These are phyloP conservation scores for Cubamyces sp. DNA, from an alignment of 768 basidiomycete species.

Conservation along the genomic window DNA sequence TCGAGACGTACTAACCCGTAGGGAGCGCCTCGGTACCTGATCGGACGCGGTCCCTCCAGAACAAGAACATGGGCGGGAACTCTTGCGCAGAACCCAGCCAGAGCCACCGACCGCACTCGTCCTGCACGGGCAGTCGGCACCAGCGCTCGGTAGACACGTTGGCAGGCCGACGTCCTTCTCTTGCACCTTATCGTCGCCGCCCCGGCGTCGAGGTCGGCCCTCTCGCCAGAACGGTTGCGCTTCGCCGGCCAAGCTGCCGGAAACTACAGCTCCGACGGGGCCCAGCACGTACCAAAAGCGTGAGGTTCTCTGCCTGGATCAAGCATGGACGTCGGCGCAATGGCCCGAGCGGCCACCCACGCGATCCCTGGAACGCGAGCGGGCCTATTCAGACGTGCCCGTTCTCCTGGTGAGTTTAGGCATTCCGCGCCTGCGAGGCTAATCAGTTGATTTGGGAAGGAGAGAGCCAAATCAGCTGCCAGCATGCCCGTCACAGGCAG, in stretches of 20 bases:
- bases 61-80: too few species aligned
- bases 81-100: not conserved
- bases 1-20: constrained; percentile 1
- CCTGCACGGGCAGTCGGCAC: not conserved
- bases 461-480: not conserved
- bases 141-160: too few species aligned
- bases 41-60: constrained; percentile 4
- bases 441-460: not conserved
- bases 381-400: constrained; percentile 2
- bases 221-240: not conserved
- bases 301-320: constrained; percentile 1
- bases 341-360: not conserved
- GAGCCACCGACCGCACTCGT: not conserved
- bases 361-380: not conserved
- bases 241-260: constrained; percentile 13
- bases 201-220: not conserved
- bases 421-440: constrained; percentile 14
- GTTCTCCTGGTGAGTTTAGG: constrained; percentile 16
- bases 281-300: not conserved
- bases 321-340: constrained; percentile 1
- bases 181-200: constrained; percentile 4
- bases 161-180: not conserved
- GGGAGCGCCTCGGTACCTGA: constrained; percentile 13
- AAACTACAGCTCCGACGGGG: not conserved
- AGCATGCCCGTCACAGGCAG: not conserved